Conservation (phyloP, 768 basidiomycete species). For the Coprinopsis cinerea region DNA sequence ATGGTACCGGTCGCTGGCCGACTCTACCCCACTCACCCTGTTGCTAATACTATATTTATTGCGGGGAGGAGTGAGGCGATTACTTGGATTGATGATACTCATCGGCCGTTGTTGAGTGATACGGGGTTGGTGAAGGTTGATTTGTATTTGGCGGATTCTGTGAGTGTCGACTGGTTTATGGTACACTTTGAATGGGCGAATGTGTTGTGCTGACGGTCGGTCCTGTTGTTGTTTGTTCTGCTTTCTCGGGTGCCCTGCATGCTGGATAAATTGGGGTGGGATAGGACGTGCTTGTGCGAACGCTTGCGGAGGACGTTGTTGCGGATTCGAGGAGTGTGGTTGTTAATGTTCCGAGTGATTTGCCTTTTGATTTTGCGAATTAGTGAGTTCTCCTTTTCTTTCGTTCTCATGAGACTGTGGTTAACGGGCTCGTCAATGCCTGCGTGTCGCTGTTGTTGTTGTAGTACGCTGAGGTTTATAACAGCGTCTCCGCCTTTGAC, state of each 20-base stretch:
- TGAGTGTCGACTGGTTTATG: conserved; percentile 20
- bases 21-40: conserved; percentile 47
- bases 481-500: conserved; percentile 23
- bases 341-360: conserved; percentile 27
- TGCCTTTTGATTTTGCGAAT: conserved; percentile 19
- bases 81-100: conserved; percentile 47
- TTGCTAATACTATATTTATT: conserved; percentile 36
- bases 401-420: not conserved
- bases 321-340: conserved; percentile 25
- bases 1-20: not conserved
- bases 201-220: too few species aligned
- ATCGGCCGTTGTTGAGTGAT: conserved; percentile 31
- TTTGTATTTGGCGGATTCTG: conserved; percentile 38
- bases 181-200: too few species aligned
- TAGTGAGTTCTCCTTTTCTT: conserved; percentile 22
- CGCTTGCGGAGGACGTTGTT: conserved; percentile 38
- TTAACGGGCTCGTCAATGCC: not conserved
- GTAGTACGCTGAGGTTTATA: conserved; percentile 31
- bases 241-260: not conserved
- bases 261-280: not conserved
- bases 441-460: not conserved
- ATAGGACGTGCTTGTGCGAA: conserved; percentile 36
- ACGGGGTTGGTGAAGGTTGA: conserved; percentile 42
- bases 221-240: too few species aligned
- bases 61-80: conserved; percentile 37